Conservation (phyloP, 2,329 filamentous ascomycete genomes). For the Alternaria tenuissima region DNA sequence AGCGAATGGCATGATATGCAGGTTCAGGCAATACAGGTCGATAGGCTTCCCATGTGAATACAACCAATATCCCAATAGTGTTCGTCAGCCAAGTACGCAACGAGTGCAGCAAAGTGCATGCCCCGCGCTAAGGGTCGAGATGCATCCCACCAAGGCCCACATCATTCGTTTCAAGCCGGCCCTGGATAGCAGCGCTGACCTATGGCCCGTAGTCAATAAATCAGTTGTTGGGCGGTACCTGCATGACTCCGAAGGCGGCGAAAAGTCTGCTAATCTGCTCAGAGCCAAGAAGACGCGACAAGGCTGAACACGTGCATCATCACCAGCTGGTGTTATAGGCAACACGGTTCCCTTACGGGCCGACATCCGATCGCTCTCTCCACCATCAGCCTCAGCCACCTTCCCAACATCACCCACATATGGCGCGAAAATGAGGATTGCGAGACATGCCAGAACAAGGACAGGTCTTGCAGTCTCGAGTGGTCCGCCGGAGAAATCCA, state of each 20-base stretch:
- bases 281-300: conserved; percentile 19
- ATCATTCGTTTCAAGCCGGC: conserved; percentile 13
- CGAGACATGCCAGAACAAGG: conserved; percentile 50
- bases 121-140: conserved; percentile 6
- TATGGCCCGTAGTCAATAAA: conserved; percentile 8
- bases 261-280: conserved; percentile 21
- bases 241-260: conserved; percentile 32
- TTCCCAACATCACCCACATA: conserved; percentile 29
- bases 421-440: conserved; percentile 45
- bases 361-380: conserved; percentile 28
- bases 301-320: conserved; percentile 28
- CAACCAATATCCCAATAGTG: background rate
- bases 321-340: conserved; percentile 13
- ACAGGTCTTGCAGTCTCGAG: conserved; percentile 48
- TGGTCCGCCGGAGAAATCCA: conserved; percentile 50
- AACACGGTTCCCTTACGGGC: conserved; percentile 22
- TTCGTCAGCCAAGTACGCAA: background rate
- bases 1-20: background rate
- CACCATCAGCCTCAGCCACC: conserved; percentile 23
- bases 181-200: conserved; percentile 3
- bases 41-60: conserved; percentile 7
- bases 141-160: conserved; percentile 7
- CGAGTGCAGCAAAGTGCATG: conserved; percentile 3
- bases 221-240: conserved; percentile 28
- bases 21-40: background rate